These are phyloP conservation scores for Senecio squalidus DNA, from an alignment of 140 eudicot species.

Conservation along the genomic window DNA sequence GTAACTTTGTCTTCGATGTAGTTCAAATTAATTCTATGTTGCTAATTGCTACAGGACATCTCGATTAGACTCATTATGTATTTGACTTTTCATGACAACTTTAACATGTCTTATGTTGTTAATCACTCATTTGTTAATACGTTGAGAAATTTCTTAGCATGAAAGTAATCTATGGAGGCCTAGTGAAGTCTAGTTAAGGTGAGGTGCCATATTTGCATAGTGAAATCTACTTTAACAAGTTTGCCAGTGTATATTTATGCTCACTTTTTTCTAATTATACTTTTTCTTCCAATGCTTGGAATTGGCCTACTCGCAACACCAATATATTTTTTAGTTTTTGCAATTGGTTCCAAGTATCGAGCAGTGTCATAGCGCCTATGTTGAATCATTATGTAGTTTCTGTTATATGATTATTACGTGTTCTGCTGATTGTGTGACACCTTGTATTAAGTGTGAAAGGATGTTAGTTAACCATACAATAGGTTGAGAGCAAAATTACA, in stretches of 20 bases:
- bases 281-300: neutral
- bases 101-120: constrained; percentile 3
- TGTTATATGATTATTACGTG: constrained; percentile 8
- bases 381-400: neutral
- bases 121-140: too few species aligned
- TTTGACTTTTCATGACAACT: neutral
- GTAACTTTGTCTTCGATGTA: neutral
- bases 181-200: constrained; percentile 6
- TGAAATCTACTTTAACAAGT: neutral
- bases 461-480: constrained; percentile 21
- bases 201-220: neutral
- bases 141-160: neutral
- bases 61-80: neutral
- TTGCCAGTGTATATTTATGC: neutral
- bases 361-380: neutral
- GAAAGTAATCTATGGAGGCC: neutral
- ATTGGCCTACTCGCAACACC: neutral
- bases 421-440: constrained; percentile 8
- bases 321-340: neutral
- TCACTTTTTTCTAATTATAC: neutral
- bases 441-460: constrained; percentile 10
- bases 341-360: constrained; percentile 1
- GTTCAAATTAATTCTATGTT: too few species aligned
- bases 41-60: neutral
- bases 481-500: constrained; percentile 27